Base-by-base conservation (phyloP, 768 basidiomycete genomes). In the Tylopilus sp. region DNA sequence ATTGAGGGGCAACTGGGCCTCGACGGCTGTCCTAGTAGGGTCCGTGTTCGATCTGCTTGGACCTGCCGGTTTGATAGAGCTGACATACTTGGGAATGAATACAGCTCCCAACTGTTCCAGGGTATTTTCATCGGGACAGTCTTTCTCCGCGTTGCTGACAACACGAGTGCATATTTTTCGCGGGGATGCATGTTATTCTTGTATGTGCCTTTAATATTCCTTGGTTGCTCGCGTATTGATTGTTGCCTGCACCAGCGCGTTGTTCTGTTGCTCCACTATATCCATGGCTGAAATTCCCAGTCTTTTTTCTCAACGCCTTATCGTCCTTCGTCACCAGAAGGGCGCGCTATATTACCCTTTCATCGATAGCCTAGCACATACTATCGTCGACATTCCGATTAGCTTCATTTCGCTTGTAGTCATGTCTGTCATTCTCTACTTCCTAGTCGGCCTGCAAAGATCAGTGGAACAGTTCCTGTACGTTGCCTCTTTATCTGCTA, bases 151-250 rank as follows among this genome's bases (percentile, higher is more conserved):
- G 50, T 75, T 22, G 58, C 69, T 0, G 56, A 61, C 35, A 64
- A 58, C 28, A 78, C 79, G 2, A 44, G 40, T 17, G 47, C 50
- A n/a, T 68, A 55, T 48, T 62, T 57, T 47, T 82, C 85, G n/a
- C 79, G 89, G 18, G 88, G 87, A 36, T 83, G 88, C 69, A 75
- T 86, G 21, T 71, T 92, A 18, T 91, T 87, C 77, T 88, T 90
- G 79, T 85, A 63, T 30, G 79, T 69, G 30, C 33, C 17, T 31
- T 17, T 20, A 9, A 3, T 18, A 7, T 25, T 23, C 11, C 13
- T 28, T 12, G 2, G 17, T 11, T 41, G n/a, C 18, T 47, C 18
- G 13, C 3, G 17, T 1, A 39, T 9, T 59, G 22, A 59, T 12
- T 39, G 10, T 26, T 47, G 1, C 15, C 1, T 75, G 40, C 69